Evolutionary conservation across 2,329 filamentous ascomycete genomes (phyloP), one percentile per base, ranked within the genome.

Genomic region (Cytospora leucostoma): DNA sequence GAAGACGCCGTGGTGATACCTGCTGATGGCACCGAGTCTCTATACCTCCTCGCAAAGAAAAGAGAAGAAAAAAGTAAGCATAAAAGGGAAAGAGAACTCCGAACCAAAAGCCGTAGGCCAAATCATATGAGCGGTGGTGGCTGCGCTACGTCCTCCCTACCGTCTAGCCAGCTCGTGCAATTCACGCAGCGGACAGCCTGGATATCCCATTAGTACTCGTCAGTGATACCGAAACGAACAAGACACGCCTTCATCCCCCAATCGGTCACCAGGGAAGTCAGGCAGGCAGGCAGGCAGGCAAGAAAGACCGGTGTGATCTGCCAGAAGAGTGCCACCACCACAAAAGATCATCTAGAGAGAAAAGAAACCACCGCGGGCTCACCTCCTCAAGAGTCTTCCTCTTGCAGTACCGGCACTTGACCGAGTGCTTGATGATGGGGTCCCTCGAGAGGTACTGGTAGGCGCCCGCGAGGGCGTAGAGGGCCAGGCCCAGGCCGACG

Each of bases 381-480:
- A 87, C 88, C 81, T 87, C 87, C 58, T 84, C 82, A 69, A 82
- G 88, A 63, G 90, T 85, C 32, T 76, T 77, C 74, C 87, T 86
- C 65, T 82, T 79, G 71, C 88, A 90, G 70, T 88, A 92, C 70
- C 78, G 83, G 76, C 89, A 92, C 74, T 86, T 89, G 59, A 87
- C 80, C 33, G 83, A 85, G 68, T 84, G 85, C 77, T 91, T 91
- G 72, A 92, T 89, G 67, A 92, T 88, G 15, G 85, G 84, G 59
- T 91, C 88, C 12, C 82, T 79, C 13, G 83, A 85, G 12, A 86
- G 71, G 66, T 79, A 80, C 68, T 87, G 85, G 71, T 91, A 92
- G 47, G 84, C 51, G 56, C 81, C 80, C 1, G 88, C 88, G 34
- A 92, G 79, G 0, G 79, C 75, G 71, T 91, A 92, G 11, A 92